A percentile compares a stretch with the other conserved stretches of the same genome.
These are phyloP conservation scores for Golubevia sp. DNA, from an alignment of 1,284 basidiomycete species.

Conservation along the genomic window DNA sequence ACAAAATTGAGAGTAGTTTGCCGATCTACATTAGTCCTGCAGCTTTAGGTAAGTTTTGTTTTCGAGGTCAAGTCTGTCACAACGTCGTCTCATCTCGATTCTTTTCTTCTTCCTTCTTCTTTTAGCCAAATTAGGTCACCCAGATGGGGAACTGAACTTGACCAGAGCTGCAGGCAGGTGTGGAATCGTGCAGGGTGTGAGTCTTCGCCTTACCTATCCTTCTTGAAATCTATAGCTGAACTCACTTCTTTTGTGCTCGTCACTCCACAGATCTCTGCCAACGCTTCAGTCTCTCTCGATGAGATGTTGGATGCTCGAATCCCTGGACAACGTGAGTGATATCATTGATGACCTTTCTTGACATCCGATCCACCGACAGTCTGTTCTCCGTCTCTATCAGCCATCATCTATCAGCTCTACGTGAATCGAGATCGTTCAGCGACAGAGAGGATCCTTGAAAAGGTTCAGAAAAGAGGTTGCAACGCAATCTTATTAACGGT, in stretches of 20 bases:
- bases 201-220: no score
- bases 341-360: no score
- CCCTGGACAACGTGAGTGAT: conserved; percentile 66
- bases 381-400: background rate
- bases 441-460: conserved; percentile 74
- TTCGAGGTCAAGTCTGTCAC: no score
- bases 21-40: conserved; percentile 84
- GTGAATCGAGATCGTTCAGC: conserved; percentile 75
- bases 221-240: no score
- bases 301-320: conserved; percentile 70
- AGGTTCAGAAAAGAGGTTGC: conserved; percentile 75
- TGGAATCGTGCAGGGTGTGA: conserved; percentile 79
- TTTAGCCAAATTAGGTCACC: conserved; percentile 82
- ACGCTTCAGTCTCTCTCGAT: conserved; percentile 77
- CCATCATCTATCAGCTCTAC: conserved; percentile 69
- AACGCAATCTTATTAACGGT: conserved; percentile 85
- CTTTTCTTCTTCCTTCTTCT: conserved; percentile 56
- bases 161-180: conserved; percentile 74
- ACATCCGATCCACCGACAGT: no score
- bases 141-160: conserved; percentile 88
- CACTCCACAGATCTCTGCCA: conserved; percentile 73
- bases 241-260: no score
- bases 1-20: conserved; percentile 65
- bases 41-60: no score
- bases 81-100: no score